Percentiles rank a stretch among this genome's conserved stretches.
phyloP scores from a whole-genome alignment of 768 basidiomycete genomes.

The Lanmaoa pseudosensibilis region DNA sequence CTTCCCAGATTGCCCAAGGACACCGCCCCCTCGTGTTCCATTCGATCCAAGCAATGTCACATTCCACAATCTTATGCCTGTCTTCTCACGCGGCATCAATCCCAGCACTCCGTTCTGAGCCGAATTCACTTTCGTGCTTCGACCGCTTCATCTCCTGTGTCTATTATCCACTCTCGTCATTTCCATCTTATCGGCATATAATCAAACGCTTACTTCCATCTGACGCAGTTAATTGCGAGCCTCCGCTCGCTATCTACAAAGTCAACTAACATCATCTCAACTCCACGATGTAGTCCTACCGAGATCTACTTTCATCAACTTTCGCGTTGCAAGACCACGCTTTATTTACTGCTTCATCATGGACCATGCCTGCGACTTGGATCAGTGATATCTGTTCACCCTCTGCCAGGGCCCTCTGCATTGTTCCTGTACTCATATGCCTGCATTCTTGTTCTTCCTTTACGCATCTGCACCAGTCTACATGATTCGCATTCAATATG shows the following conservation, averaged over 20 bases:
- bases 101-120: slow-evolving; percentile 14
- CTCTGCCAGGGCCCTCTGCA: slow-evolving; percentile 10
- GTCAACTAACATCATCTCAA: slow-evolving; percentile 27
- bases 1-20: slow-evolving; percentile 25
- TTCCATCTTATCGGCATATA: slow-evolving; percentile 32
- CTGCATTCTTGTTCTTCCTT: slow-evolving; percentile 24
- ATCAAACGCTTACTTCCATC: slow-evolving; percentile 28
- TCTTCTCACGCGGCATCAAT: slow-evolving; percentile 37
- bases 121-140: neutral
- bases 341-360: slow-evolving; percentile 22
- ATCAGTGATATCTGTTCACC: slow-evolving; percentile 23
- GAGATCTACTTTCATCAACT: slow-evolving; percentile 21
- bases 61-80: slow-evolving; percentile 65
- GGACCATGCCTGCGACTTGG: slow-evolving; percentile 34
- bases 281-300: slow-evolving; percentile 29
- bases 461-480: slow-evolving; percentile 18
- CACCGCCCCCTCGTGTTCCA: slow-evolving; percentile 36
- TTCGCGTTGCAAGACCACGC: slow-evolving; percentile 17
- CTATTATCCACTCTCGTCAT: slow-evolving; percentile 11
- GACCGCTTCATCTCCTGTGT: neutral
- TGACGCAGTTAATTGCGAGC: slow-evolving; percentile 31
- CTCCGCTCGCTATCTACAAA: slow-evolving; percentile 20
- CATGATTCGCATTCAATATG: slow-evolving; percentile 21
- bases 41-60: slow-evolving; percentile 50
- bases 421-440: slow-evolving; percentile 21